Conservation (phyloP, 1,284 basidiomycete genomes). For the Paramarasmius palmivorus region DNA sequence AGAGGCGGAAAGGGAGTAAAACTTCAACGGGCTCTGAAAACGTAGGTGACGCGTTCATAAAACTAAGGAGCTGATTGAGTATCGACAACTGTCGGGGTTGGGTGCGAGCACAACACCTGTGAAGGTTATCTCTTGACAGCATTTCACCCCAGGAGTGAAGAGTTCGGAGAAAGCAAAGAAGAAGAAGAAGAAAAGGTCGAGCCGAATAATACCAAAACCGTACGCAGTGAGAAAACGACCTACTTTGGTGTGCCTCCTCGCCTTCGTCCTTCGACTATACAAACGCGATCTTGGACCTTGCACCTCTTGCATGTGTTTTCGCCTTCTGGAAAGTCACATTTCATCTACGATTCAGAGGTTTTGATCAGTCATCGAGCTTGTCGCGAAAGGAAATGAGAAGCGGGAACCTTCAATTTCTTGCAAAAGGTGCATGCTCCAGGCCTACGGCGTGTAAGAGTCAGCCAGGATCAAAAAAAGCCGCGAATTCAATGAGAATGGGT, state of each 20-base stretch:
- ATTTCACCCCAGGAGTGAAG: too few species aligned
- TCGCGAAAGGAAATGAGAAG: too few species aligned
- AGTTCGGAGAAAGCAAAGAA: slow-evolving; percentile 15
- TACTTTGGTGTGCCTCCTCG: slow-evolving; percentile 75
- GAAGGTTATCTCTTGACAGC: too few species aligned
- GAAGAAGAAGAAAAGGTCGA: slow-evolving; percentile 17
- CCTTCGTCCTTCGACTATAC: slow-evolving; percentile 79
- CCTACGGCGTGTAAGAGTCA: slow-evolving; percentile 33
- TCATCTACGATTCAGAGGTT: slow-evolving; percentile 54
- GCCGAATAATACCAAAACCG: slow-evolving; percentile 7
- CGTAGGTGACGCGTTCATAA: neutral
- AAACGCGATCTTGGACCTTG: slow-evolving; percentile 64
- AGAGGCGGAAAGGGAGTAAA: slow-evolving; percentile 23
- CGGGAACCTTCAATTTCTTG: slow-evolving; percentile 85
- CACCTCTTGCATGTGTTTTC: slow-evolving; percentile 75
- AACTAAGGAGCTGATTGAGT: too few species aligned
- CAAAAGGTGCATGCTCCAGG: slow-evolving; percentile 80
- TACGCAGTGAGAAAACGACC: slow-evolving; percentile 40
- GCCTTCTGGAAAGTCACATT: slow-evolving; percentile 70
- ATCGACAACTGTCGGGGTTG: too few species aligned
- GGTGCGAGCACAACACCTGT: too few species aligned
- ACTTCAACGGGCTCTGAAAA: neutral
- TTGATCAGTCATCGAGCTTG: slow-evolving; percentile 1
- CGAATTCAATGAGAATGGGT: slow-evolving; percentile 4
- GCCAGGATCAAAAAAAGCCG: neutral